Base-by-base conservation (phyloP, 768 basidiomycete genomes). In the Albatrellus ellisii region DNA sequence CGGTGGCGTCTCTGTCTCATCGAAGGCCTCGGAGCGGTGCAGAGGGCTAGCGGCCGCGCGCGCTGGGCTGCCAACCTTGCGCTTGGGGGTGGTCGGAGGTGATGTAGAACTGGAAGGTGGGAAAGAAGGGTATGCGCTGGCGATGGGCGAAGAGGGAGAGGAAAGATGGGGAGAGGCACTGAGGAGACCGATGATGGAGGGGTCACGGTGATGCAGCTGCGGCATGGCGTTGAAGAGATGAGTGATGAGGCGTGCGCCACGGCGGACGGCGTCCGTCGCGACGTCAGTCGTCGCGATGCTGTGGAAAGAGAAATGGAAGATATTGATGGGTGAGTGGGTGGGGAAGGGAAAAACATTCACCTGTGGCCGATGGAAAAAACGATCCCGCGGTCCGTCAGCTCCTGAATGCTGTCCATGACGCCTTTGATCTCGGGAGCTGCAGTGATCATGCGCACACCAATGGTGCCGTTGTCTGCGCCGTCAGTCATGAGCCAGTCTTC, bases 211-310 rank as follows among this genome's bases (percentile, higher is more conserved):
- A 56, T 92, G 83, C 28, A 87, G 60, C 52, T 83, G 84, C 11
- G 84, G 84, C 88, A 90, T 90, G 6, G 88, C 86, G 50, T 94
- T 94, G 75, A 89, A 91, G 20, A 92, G 65, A 59, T 92, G 90
- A 0, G 90, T 92, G 50, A 92, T 86, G 44, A 89, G 73, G n/a
- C 76, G 69, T 5, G 87, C 84, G 15, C 89, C 89, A 43, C 68
- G 66, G 14, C 68, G 60, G 4, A 91, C 69, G 3, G 86, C 86
- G 6, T 70, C 60, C 15, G 76, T 77, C 6, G 89, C 86, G 46
- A 77, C 62, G 21, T 78, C 73, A 1, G 85, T 80, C 12, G 75
- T 73, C 18, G 88, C 88, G 51, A 76, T 73, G 51, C 86, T 89
- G 42, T 7, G 15, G 26, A n/a, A n/a, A n/a, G n/a, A n/a, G n/a